Conservation (phyloP, 2,329 filamentous ascomycete species). For the Scedosporium apiospermum region DNA sequence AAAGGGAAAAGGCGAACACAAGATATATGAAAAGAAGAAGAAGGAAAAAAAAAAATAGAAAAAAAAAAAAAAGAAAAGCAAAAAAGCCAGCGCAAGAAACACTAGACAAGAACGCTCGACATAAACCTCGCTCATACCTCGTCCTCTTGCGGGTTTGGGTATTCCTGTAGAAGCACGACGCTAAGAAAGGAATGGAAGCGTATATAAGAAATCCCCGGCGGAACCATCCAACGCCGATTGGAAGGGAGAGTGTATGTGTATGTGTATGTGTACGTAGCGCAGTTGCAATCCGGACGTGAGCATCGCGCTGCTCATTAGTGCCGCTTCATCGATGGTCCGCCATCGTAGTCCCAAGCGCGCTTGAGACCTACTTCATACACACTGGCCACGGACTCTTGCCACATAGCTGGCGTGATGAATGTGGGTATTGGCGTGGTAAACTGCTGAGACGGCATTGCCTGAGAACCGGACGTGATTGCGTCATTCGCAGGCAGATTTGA, state of each 20-base stretch:
- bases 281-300: not conserved
- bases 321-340: conserved; percentile 17
- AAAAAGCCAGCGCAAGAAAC: not conserved
- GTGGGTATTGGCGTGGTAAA: conserved; percentile 45
- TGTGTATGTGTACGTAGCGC: not conserved
- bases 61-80: not conserved
- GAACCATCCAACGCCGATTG: not conserved
- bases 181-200: not conserved
- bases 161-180: not conserved
- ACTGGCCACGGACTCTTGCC: conserved; percentile 62
- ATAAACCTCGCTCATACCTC: not conserved
- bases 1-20: not conserved
- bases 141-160: not conserved
- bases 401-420: conserved; percentile 63
- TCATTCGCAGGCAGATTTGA: conserved; percentile 45
- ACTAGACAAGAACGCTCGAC: not conserved
- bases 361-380: conserved; percentile 59
- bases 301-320: conserved; percentile 1
- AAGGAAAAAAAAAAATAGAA: not conserved
- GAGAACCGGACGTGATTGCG: conserved; percentile 34
- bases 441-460: conserved; percentile 35
- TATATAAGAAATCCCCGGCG: not conserved
- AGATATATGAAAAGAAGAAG: not conserved
- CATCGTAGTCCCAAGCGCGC: conserved; percentile 50
- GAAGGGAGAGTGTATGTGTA: not conserved